Evolutionary conservation across 2,329 filamentous ascomycete genomes (phyloP), one percentile per base, ranked within the genome.

Genomic region (Arthrobotrys entomopaga): DNA sequence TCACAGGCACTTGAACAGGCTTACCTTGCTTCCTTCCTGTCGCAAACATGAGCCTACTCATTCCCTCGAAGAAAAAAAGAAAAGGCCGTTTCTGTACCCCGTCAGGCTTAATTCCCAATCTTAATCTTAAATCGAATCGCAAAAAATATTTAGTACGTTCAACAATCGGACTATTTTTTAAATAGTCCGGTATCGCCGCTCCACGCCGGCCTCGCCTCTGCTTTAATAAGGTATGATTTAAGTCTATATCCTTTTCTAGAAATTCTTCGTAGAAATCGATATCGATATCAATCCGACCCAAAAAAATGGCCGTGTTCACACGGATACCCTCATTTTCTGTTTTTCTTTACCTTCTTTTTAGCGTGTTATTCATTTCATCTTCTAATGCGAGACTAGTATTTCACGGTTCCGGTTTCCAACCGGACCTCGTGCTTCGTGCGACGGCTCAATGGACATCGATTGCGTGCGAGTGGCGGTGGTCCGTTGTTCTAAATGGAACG

Each of bases 401-500:
- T 20, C 81, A 82, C 63, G 80, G 80, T 59, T 54, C 48, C 19
- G 63, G 56, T 19, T 83, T 82, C 49, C 54, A 67, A 2, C 85
- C 85, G 4, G 82, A 86, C 71, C 80, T 82, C 65, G 80, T 85
- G 19, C 82, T 87, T n/a, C 80, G 81, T 19, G 81, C 85, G 1
- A 83, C 84, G 3, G 78, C 81, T 82, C 78, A 81, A 57, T 80
- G 83, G n/a, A 79, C 84, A 43, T 79, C 80, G 0, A 79, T 84
- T 54, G 83, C 83, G 56, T 87, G 86, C 75, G 79, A 84, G 71
- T 79, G 81, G 2, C 81, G 84, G 20, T 80, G 82, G 59, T 86
- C 82, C 2, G 84, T 84, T 0, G 77, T 87, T 11, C 80, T 87
- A 72, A 87, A 88, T 77, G 85, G 84, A 43, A 84, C 84, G 0